Evolutionary conservation across 1,284 basidiomycete species (phyloP).

Genomic region (Apiotrichum gracile): DNA sequence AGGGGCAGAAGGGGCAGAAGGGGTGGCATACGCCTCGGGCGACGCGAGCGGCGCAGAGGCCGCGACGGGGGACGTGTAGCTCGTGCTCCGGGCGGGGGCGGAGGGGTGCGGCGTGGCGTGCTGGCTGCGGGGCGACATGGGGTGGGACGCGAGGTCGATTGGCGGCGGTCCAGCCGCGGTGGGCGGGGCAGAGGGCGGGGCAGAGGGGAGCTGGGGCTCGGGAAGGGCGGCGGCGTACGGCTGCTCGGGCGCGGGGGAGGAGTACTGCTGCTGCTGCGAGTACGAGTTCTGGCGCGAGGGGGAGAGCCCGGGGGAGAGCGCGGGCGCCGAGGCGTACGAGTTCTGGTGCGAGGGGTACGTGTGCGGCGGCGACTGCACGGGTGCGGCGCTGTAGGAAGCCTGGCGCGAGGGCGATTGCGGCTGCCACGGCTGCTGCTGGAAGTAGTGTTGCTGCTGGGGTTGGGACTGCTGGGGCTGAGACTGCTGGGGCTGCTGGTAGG

Average conservation of each 20-base stretch:
- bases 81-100: slow-evolving; percentile 3
- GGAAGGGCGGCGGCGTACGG: slow-evolving; percentile 1
- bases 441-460: slow-evolving; percentile 9
- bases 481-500: slow-evolving; percentile 10
- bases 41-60: slow-evolving; percentile 2
- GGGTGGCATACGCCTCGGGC: background rate
- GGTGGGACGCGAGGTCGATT: slow-evolving; percentile 27
- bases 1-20: background rate
- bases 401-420: slow-evolving; percentile 9
- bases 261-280: slow-evolving; percentile 3
- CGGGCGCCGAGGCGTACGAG: slow-evolving; percentile 9
- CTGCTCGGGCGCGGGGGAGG: too few species aligned
- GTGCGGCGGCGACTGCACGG: background rate
- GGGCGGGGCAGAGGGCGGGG: background rate
- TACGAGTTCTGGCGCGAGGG: too few species aligned
- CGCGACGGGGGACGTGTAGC: background rate
- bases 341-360: slow-evolving; percentile 13
- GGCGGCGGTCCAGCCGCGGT: slow-evolving; percentile 15
- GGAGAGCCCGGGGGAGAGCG: too few species aligned
- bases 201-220: slow-evolving; percentile 3
- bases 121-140: slow-evolving; percentile 14
- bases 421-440: background rate
- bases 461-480: slow-evolving; percentile 23
- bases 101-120: background rate
- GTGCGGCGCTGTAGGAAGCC: slow-evolving; percentile 13